phyloP scores from a whole-genome alignment of 805 yeast genomes.

The Lachancea lanzarotensis region DNA sequence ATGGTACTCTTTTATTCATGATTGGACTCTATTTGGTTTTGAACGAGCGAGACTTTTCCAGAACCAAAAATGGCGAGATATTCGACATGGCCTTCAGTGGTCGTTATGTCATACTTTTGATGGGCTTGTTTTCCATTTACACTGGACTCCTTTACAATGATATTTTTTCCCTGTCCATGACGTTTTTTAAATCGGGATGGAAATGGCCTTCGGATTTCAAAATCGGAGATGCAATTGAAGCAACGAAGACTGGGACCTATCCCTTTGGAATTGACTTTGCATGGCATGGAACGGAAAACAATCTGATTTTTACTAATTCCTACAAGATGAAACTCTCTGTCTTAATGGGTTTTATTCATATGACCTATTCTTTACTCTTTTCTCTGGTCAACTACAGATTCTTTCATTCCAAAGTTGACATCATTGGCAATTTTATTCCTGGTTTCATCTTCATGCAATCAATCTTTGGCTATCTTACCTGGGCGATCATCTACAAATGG shows the following conservation, averaged over 20 bases:
- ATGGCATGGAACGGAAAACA: constrained; percentile 98
- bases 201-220: constrained; percentile 75
- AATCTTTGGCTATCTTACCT: constrained; percentile 85
- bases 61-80: constrained; percentile 78
- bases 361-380: constrained; percentile 83
- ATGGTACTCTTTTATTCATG: constrained; percentile 75
- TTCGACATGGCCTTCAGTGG: constrained; percentile 96
- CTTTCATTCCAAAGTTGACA: constrained; percentile 68
- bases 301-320: constrained; percentile 83
- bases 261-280: constrained; percentile 84
- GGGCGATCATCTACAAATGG: constrained; percentile 92
- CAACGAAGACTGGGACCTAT: constrained; percentile 62
- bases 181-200: constrained; percentile 88
- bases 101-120: constrained; percentile 78
- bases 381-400: constrained; percentile 73
- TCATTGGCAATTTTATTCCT: constrained; percentile 89
- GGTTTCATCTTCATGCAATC: constrained; percentile 94
- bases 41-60: constrained; percentile 64
- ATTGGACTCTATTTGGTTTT: constrained; percentile 67
- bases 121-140: constrained; percentile 94
- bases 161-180: constrained; percentile 84
- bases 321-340: constrained; percentile 96
- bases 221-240: constrained; percentile 64
- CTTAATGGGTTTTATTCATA: constrained; percentile 89
- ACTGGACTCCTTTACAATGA: constrained; percentile 94